Evolutionary conservation across 108 stramenopile species (phyloP).

Genomic region (Craspedostauros australis): DNA sequence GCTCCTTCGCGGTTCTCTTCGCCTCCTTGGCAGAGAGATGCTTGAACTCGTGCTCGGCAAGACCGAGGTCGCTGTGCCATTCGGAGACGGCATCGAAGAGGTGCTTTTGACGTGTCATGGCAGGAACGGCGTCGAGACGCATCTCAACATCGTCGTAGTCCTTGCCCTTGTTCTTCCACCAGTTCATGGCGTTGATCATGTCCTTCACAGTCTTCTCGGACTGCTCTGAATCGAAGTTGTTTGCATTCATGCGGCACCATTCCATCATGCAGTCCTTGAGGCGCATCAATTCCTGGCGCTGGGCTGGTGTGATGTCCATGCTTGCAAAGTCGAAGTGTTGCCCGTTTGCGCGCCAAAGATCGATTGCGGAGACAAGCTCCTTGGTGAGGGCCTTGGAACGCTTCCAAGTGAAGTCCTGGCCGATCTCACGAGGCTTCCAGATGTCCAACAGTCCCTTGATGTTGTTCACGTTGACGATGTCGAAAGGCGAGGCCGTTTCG

Average conservation of each 20-base stretch:
- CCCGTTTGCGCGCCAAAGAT: constrained; percentile 26
- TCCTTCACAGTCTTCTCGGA: constrained; percentile 33
- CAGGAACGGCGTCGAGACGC: constrained; percentile 19
- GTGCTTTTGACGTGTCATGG: constrained; percentile 26
- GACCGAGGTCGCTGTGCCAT: constrained; percentile 20
- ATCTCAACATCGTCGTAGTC: constrained; percentile 17
- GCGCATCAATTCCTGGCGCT: constrained; percentile 15
- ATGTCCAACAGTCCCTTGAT: constrained; percentile 17
- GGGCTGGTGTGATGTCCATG: constrained; percentile 16
- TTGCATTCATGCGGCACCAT: constrained; percentile 32
- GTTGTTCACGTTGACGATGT: constrained; percentile 16
- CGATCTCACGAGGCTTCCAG: constrained; percentile 18
- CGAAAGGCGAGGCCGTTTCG: constrained; percentile 7
- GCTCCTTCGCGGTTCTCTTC: constrained; percentile 17
- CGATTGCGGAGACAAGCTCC: constrained; percentile 23
- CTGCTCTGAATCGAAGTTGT: constrained; percentile 18
- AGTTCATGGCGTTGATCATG: constrained; percentile 38
- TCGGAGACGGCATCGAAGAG: constrained; percentile 18
- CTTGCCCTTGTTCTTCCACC: constrained; percentile 36
- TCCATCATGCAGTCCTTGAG: constrained; percentile 25
- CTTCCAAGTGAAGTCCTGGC: constrained; percentile 16
- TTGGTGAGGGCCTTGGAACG: constrained; percentile 13
- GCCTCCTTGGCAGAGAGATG: constrained; percentile 16
- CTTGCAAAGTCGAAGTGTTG: constrained; percentile 19
- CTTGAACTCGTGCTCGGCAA: constrained; percentile 9